Evolutionary conservation across 495 filamentous ascomycete species (phyloP), one percentile per base, ranked within the genome.

Genomic region (Trichoderma reesei): DNA sequence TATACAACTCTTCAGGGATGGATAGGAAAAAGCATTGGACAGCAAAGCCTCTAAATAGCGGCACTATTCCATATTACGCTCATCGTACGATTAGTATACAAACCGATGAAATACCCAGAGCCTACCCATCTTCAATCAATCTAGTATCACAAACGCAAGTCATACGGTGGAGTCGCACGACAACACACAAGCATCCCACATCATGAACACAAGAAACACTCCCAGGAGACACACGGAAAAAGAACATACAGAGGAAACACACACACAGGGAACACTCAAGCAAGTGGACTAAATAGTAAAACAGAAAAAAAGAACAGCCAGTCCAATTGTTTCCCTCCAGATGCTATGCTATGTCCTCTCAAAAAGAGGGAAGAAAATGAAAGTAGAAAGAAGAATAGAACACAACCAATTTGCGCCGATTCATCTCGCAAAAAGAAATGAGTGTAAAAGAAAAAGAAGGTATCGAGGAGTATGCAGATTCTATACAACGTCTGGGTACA

Each of bases 401-500:
- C 8, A 56, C 51, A 34, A 31, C 51, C 51, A 11, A 34, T 33
- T 56, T 56, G 51, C 51, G 51, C 51, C 51, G 26, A 56, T 56
- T 56, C 8, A 11, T 31, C 11, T 13, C 34, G 16, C 34, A 33
- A 56, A 34, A 56, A 3, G 16, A 14, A 46, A 26, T 26, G 26
- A 26, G 10, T 44, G 41, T 16, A 26, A 56, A 56, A 36, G 14
- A 33, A 26, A 56, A 34, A 3, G 10, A 56, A 11, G 10, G 37
- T 39, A 10, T 31, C 7, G 26, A 33, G 51, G 20, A 56, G 31
- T 56, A 56, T 56, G 51, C 51, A 56, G n/a, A 34, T 56, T 56
- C 51, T 56, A 56, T 56, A 56, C 51, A 44, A 63, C 37, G 41
- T 63, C 41, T 63, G 61, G n/a, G n/a, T 42, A 18, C 38, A 26